These are phyloP conservation scores for Hirsutella rhossiliensis DNA, from an alignment of 2,329 filamentous ascomycete species.

Conservation along the genomic window DNA sequence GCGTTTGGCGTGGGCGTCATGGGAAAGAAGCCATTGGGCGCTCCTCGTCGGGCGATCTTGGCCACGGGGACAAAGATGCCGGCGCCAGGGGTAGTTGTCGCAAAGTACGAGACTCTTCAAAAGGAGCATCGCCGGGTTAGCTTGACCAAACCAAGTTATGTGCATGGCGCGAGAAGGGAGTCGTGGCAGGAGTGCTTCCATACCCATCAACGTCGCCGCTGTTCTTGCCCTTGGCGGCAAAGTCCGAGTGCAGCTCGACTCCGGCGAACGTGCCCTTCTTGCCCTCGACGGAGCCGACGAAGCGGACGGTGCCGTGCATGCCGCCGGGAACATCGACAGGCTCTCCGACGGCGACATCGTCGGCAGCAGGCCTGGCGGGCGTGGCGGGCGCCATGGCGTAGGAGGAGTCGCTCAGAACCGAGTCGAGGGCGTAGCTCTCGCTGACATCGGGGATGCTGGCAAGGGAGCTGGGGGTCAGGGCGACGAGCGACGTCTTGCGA, in stretches of 20 bases:
- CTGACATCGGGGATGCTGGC: conserved; percentile 56
- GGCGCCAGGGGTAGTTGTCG: conserved; percentile 62
- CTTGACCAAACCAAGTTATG: background rate
- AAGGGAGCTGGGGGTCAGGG: conserved; percentile 51
- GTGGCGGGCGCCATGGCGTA: conserved; percentile 38
- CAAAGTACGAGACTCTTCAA: conserved; percentile 59
- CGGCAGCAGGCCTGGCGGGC: conserved; percentile 36
- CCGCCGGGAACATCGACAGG: conserved; percentile 82
- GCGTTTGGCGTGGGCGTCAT: conserved; percentile 58
- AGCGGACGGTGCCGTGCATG: conserved; percentile 84
- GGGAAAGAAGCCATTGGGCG: conserved; percentile 41
- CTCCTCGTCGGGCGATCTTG: conserved; percentile 60
- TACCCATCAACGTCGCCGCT: conserved; percentile 93
- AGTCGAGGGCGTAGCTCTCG: conserved; percentile 49
- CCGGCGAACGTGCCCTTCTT: conserved; percentile 89
- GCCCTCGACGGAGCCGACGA: conserved; percentile 73
- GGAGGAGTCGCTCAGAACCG: conserved; percentile 27
- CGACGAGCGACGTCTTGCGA: conserved; percentile 61
- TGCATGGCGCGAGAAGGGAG: too few species aligned
- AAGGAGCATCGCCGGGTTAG: background rate
- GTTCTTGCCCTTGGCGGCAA: conserved; percentile 80
- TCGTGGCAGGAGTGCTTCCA: conserved; percentile 13
- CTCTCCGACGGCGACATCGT: conserved; percentile 62
- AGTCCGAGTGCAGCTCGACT: conserved; percentile 75
- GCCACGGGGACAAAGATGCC: conserved; percentile 88